Evolutionary conservation across 2,329 filamentous ascomycete species (phyloP), one percentile per base, ranked within the genome.

Genomic region (Pyrenophora teres): DNA sequence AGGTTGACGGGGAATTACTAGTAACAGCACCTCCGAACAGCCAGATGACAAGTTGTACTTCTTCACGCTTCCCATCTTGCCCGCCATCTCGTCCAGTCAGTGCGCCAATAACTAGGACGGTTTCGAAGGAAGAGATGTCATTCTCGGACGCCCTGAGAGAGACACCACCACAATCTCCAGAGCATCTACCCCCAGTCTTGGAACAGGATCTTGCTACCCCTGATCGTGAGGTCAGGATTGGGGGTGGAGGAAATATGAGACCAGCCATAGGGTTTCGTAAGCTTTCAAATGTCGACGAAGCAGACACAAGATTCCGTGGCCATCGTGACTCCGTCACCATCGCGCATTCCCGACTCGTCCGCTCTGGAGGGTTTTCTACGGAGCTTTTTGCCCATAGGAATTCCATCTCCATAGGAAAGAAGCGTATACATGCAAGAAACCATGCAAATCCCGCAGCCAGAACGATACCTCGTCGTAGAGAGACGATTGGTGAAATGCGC

Each of bases 281-380:
- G 40, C 55, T 71, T 6, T 72, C 69, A 0, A 68, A 68, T 16
- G 32, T 71, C 10, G 68, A 72, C 3, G 67, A 69, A 8, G 43
- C 50, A 12, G 63, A 70, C 2, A 18, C 59, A 1, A 62, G 51
- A 13, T 73, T 73, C 19, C 60, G 65, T 3, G 62, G 60, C 16
- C 71, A 73, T 49, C 64, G 67, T 19, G 68, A 73, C 41, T 73
- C 71, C 0, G 54, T 72, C 0, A 56, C 65, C 1, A 50, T 71
- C n/a, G 65, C 67, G 5, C 64, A 63, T 23, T 58, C 59, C 6
- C 65, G 69, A 18, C 52, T 71, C n/a, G 25, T 64, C 6, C 53
- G 50, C 4, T 50, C 62, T 16, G 51, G 60, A 4, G 53, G 49
- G 2, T 32, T 64, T 0, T 57, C 60, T 6, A 59, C 62, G 0